A percentile compares a stretch with the other conserved stretches of the same genome.
Evolutionary conservation across 805 yeast species (phyloP).

Genomic region (Cyberlindnera maclurae): DNA sequence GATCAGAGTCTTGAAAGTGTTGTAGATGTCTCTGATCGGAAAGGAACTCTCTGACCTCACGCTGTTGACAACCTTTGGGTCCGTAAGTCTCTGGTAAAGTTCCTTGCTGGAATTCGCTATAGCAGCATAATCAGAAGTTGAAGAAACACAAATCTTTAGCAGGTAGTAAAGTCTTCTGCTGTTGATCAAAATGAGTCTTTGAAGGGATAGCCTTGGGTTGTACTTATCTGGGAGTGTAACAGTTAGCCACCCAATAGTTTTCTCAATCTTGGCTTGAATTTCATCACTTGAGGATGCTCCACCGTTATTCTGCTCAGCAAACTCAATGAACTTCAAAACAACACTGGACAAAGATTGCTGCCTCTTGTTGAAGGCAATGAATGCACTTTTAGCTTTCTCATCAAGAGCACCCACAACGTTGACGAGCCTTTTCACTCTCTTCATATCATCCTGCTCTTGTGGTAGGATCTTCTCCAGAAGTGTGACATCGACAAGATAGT

Average conservation of each 20-base stretch:
- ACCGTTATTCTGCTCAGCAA: constrained; percentile 39
- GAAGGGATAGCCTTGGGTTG: constrained; percentile 43
- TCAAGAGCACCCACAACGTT: constrained; percentile 42
- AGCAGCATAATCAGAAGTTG: constrained; percentile 53
- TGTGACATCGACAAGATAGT: constrained; percentile 53
- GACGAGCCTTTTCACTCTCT: constrained; percentile 49
- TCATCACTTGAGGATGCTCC: constrained; percentile 23
- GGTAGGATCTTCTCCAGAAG: constrained; percentile 60
- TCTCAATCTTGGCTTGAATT: constrained; percentile 35
- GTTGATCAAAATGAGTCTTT: constrained; percentile 44
- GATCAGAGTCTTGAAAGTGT: constrained; percentile 48
- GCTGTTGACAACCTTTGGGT: constrained; percentile 39
- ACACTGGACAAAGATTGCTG: constrained; percentile 57
- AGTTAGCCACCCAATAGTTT: constrained; percentile 55
- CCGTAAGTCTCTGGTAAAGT: constrained; percentile 46
- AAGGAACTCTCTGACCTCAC: constrained; percentile 27
- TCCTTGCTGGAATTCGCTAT: constrained; percentile 60
- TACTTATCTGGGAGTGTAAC: constrained; percentile 47
- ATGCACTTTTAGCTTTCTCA: constrained; percentile 53
- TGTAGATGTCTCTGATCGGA: constrained; percentile 41
- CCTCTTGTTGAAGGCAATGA: constrained; percentile 60
- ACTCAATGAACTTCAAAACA: constrained; percentile 39
- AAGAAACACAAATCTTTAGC: constrained; percentile 43
- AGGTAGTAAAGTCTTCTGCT: constrained; percentile 55
- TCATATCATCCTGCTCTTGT: constrained; percentile 34